Base-by-base conservation (phyloP, 805 yeast genomes). In the Yarrowia sp. region DNA sequence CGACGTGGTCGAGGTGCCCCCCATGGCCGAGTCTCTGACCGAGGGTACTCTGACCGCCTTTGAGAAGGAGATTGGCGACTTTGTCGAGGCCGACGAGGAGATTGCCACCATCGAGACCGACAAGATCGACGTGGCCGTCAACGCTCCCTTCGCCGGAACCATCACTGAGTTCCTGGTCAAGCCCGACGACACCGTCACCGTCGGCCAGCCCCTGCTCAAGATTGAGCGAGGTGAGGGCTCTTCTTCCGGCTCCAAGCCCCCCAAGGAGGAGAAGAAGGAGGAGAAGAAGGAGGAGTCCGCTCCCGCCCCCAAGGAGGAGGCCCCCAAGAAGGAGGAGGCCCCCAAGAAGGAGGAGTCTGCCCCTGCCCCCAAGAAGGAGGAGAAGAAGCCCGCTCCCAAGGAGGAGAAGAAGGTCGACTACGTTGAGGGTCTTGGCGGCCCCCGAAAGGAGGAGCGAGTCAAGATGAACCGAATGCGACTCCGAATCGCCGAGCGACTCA, bases 391-490 rank as follows among this genome's bases (percentile, higher is more conserved):
- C 49, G 69, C 74, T 43, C 72, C 71, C 73, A 59, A 72, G 71
- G 72, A 70, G 63, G 71, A 65, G 66, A 71, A 72, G 72, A 65
- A 72, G 72, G 72, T 72, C 53, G 77, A 78, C 49, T 75, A 78
- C 68, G 73, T 74, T 81, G 53, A 73, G 79, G 55, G 79, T n/a
- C 15, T 56, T 11, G 63, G 85, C 43, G 91, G 91, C 77, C 85
- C 95, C 70, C 90, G 99, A 84, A 81, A 82, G 71, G 98, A 95
- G 83, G 90, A 88, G 78, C 87, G 92, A 79, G 96, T 95, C 72
- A 94, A 94, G 85, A 94, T 94, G 98, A 95, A 93, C 88, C 91
- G 99, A 85, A 95, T 94, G 98, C 90, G 99, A 83, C 82, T 91
- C 82, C 91, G 99, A 86, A 95, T 95, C 74, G 97, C 99, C 71